Evolutionary conservation across 164 flowering plant genomes (phyloP).

Genomic region (Vitis labrusca): DNA sequence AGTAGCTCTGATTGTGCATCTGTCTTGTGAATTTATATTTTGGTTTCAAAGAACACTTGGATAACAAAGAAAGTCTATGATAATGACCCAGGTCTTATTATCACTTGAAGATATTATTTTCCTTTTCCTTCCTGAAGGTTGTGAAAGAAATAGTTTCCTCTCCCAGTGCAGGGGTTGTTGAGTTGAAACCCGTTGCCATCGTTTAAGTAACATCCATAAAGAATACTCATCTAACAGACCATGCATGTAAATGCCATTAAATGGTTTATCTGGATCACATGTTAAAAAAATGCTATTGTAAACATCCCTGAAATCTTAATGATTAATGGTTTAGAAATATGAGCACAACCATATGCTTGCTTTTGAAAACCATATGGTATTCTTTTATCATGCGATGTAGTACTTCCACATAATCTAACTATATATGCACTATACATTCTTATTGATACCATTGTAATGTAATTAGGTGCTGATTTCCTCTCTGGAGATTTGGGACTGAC

Average conservation of each 20-base stretch:
- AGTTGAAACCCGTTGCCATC: neutral
- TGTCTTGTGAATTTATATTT: too few species aligned
- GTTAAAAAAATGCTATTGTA: neutral
- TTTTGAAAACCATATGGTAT: neutral
- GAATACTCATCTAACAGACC: neutral
- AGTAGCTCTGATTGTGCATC: too few species aligned
- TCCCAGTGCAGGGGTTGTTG: neutral
- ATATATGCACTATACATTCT: neutral
- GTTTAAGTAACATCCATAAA: too few species aligned
- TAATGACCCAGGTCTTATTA: too few species aligned
- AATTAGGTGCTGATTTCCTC: constrained; percentile 88
- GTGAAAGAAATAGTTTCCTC: neutral
- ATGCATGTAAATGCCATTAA: too few species aligned
- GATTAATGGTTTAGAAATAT: neutral
- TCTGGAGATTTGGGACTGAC: constrained; percentile 79
- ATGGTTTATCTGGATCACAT: neutral
- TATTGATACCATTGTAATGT: constrained; percentile 5
- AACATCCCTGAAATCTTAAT: neutral
- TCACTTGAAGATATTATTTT: neutral
- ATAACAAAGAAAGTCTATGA: too few species aligned
- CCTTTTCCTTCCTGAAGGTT: neutral
- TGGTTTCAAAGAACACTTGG: too few species aligned
- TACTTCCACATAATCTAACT: neutral
- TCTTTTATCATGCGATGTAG: neutral
- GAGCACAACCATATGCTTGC: neutral